Evolutionary conservation across 2,329 filamentous ascomycete species (phyloP).

Genomic region (Sarocladiaceae sp.): DNA sequence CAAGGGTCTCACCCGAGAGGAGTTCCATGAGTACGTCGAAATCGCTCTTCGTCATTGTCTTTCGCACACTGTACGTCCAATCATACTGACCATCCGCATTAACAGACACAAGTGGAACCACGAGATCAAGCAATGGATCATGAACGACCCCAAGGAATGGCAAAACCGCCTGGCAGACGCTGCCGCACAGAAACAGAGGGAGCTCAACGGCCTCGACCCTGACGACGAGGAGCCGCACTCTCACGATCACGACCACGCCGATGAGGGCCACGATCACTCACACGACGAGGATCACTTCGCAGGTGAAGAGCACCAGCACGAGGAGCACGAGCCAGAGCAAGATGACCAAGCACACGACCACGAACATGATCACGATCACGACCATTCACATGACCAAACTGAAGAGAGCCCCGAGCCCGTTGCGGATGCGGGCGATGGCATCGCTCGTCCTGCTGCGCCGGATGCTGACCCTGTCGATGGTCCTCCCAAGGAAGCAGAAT

Average conservation of each 20-base stretch:
- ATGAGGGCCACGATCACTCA: not conserved
- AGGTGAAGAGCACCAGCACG: not conserved
- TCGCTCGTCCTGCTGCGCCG: no score
- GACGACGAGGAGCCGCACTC: conserved; percentile 4
- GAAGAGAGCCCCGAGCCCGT: no score
- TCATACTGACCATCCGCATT: conserved; percentile 2
- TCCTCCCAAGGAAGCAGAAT: no score
- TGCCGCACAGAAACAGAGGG: conserved; percentile 4
- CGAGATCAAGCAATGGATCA: conserved; percentile 54
- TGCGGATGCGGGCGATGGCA: no score
- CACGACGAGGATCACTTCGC: not conserved
- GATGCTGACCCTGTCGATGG: no score
- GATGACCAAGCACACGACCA: not conserved
- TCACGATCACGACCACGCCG: not conserved
- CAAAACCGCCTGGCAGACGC: conserved; percentile 15
- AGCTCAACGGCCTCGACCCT: conserved; percentile 8
- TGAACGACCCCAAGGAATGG: conserved; percentile 25
- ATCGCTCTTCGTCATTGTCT: conserved; percentile 1
- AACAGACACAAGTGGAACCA: conserved; percentile 55
- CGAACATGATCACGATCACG: not conserved
- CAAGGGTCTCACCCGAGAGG: conserved; percentile 53
- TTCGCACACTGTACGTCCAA: not conserved
- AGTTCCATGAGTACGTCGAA: conserved; percentile 53
- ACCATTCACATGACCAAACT: not conserved
- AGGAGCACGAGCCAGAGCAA: no score